Evolutionary conservation across 1,139 yeast genomes (phyloP).

Genomic region (Suhomyces coccinellae): DNA sequence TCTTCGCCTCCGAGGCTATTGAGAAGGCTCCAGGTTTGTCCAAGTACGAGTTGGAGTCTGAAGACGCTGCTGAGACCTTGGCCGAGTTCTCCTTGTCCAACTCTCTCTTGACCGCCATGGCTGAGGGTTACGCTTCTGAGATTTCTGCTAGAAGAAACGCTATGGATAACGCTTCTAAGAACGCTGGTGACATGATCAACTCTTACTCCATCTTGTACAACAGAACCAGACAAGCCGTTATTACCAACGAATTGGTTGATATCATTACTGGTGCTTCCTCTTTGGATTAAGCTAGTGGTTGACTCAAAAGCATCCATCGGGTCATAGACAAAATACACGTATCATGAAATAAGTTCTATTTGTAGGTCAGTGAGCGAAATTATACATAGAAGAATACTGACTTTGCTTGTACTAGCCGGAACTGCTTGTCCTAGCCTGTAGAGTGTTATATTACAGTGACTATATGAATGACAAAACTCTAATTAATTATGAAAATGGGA

Average conservation of each 20-base stretch:
- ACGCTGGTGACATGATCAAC: constrained; percentile 98
- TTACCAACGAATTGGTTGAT: constrained; percentile 98
- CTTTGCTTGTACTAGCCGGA: not conserved
- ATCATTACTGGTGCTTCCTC: constrained; percentile 99
- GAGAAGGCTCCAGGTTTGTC: constrained; percentile 85
- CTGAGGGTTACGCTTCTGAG: constrained; percentile 98
- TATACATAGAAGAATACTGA: too few species aligned
- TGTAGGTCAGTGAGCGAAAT: not conserved
- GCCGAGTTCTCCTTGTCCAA: constrained; percentile 90
- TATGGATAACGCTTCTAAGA: constrained; percentile 99
- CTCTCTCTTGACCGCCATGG: constrained; percentile 86
- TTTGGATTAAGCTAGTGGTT: constrained; percentile 59
- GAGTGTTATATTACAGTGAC: constrained; percentile 1
- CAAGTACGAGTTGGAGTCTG: constrained; percentile 77
- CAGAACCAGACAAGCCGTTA: constrained; percentile 99
- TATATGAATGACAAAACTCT: not conserved
- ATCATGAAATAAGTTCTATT: constrained; percentile 5
- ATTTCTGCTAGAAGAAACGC: constrained; percentile 99
- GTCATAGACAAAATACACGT: constrained; percentile 11
- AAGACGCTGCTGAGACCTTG: constrained; percentile 64
- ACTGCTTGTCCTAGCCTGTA: not conserved
- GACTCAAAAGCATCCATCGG: constrained; percentile 7
- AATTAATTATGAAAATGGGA: too few species aligned
- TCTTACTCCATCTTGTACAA: constrained; percentile 94
- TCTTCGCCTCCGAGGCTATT: constrained; percentile 70